A percentile compares a stretch with the other conserved stretches of the same genome.
Conservation (phyloP, 179 eudicot species). For the Carnegiea gigantea region DNA sequence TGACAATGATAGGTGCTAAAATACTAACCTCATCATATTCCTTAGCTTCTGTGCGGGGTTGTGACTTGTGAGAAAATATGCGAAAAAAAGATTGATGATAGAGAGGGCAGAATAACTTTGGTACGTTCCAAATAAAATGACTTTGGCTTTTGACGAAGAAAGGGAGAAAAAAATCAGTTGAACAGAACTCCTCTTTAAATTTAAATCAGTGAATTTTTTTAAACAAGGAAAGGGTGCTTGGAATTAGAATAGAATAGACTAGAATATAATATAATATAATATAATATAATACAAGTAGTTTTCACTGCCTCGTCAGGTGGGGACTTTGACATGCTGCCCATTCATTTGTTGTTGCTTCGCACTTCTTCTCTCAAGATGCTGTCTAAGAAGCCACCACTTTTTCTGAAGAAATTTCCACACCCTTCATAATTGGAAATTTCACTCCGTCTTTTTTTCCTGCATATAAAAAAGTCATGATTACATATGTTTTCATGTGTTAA, state of each 20-base stretch:
- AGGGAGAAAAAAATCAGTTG: neutral
- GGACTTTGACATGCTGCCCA: conserved; percentile 14
- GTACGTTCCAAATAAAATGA: neutral
- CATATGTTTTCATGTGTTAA: neutral
- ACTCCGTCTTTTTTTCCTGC: neutral
- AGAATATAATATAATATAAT: too few relatives aligned
- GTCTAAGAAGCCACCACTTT: neutral
- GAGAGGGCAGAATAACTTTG: conserved; percentile 11
- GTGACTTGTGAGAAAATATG: neutral
- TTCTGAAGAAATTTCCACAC: neutral
- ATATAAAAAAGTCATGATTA: too few relatives aligned
- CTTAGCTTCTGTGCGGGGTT: conserved; percentile 5
- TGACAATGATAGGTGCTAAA: neutral
- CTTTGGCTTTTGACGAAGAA: conserved; percentile 2
- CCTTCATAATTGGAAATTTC: neutral
- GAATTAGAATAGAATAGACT: too few relatives aligned
- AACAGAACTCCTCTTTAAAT: too few relatives aligned
- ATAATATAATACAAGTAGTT: neutral
- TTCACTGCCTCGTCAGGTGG: conserved; percentile 10
- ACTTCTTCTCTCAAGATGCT: neutral
- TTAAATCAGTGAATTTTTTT: neutral
- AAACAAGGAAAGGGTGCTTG: neutral
- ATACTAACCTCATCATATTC: neutral
- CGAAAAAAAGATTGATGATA: neutral
- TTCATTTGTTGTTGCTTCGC: conserved; percentile 9